Evolutionary conservation across 176 grass and related monocot genomes (phyloP).

Genomic region (Echinochloa phyllopogon): DNA sequence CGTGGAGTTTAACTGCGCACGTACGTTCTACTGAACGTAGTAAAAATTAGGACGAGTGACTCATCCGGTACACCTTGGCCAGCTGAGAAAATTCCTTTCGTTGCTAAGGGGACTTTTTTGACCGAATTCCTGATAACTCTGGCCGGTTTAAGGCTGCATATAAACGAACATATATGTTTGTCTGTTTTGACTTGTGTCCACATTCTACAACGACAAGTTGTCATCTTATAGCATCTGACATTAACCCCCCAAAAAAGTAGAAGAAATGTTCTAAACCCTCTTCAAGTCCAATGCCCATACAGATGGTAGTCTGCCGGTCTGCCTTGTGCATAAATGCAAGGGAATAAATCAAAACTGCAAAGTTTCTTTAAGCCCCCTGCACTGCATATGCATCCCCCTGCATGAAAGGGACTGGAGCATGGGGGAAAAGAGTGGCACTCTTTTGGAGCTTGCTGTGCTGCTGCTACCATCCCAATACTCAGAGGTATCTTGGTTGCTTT

Average conservation of each 20-base stretch:
- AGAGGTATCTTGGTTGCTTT: constrained; percentile 39
- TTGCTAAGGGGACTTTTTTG: neutral
- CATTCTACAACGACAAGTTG: constrained; percentile 18
- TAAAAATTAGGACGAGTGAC: neutral
- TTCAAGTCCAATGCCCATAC: constrained; percentile 24
- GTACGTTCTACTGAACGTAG: neutral
- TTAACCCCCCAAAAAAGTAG: constrained; percentile 5
- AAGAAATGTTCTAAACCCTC: constrained; percentile 1
- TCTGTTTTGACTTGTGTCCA: neutral
- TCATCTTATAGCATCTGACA: constrained; percentile 22
- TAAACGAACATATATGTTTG: neutral
- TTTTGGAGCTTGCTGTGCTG: constrained; percentile 35
- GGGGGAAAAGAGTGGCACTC: constrained; percentile 36
- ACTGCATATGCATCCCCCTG: constrained; percentile 20
- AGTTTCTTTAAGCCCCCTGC: constrained; percentile 49
- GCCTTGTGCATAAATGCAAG: neutral
- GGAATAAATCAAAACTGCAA: constrained; percentile 43
- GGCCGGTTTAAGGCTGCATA: neutral
- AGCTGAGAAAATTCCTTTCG: neutral
- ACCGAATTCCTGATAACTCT: neutral
- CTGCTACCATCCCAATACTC: constrained; percentile 10
- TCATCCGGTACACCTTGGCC: neutral
- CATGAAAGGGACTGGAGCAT: constrained; percentile 62
- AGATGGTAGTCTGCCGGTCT: constrained; percentile 15
- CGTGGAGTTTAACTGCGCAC: neutral